phyloP scores from a whole-genome alignment of 768 basidiomycete species.

The Trametes villosa region DNA sequence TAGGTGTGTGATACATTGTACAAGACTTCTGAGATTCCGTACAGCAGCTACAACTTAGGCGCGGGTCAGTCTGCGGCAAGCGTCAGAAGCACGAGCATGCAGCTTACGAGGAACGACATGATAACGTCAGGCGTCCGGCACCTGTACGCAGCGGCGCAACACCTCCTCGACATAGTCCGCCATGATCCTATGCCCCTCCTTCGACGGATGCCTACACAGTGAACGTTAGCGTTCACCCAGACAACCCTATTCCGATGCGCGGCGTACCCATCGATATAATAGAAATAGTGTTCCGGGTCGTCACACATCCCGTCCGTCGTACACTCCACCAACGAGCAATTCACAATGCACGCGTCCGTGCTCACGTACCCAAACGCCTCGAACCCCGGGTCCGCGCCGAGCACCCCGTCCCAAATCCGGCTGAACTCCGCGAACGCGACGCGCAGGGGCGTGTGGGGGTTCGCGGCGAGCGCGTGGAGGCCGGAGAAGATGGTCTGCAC shows the following conservation, averaged over 20 bases:
- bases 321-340: conserved; percentile 19
- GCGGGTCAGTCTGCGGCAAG: too few species aligned
- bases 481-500: conserved; percentile 51
- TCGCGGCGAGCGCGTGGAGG: conserved; percentile 40
- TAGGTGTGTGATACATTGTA: too few species aligned
- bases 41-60: too few species aligned
- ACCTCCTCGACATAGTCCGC: conserved; percentile 53
- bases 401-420: conserved; percentile 54
- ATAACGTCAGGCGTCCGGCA: background rate
- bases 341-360: conserved; percentile 26
- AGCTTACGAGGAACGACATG: background rate
- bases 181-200: conserved; percentile 55
- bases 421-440: conserved; percentile 50
- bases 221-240: too few species aligned
- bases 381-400: conserved; percentile 48
- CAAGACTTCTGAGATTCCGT: too few species aligned
- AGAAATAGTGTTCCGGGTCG: conserved; percentile 51
- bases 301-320: conserved; percentile 29
- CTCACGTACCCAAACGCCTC: conserved; percentile 54
- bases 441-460: conserved; percentile 33
- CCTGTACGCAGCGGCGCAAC: conserved; percentile 37
- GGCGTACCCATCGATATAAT: conserved; percentile 56
- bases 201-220: conserved; percentile 50
- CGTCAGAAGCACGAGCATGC: too few species aligned
- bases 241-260: too few species aligned